Percentiles rank a stretch among this genome's conserved stretches.
Evolutionary conservation across 1,139 yeast species (phyloP).

Genomic region (Blastobotrys persicus): DNA sequence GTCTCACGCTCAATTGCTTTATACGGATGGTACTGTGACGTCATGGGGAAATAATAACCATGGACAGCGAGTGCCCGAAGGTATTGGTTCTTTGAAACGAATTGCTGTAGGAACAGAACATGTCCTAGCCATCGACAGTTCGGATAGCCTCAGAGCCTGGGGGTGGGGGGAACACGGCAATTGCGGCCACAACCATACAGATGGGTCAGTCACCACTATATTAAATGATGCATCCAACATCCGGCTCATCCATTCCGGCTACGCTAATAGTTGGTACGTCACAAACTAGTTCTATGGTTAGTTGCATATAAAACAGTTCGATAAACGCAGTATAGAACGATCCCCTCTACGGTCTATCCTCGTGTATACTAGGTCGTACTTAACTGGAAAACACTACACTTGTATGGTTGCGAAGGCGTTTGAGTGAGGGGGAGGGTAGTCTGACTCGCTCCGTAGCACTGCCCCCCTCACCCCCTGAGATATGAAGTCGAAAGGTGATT

Average conservation of each 20-base stretch:
- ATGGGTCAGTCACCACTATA: slow-evolving; percentile 32
- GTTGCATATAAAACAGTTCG: no score
- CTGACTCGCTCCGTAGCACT: no score
- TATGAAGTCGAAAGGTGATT: not conserved
- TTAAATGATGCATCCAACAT: slow-evolving; percentile 35
- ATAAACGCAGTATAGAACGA: no score
- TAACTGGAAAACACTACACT: no score
- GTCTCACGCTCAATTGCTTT: slow-evolving; percentile 65
- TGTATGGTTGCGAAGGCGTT: no score
- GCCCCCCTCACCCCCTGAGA: no score
- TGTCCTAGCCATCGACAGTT: slow-evolving; percentile 49
- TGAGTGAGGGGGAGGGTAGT: no score
- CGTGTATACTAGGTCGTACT: no score
- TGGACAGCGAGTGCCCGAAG: slow-evolving; percentile 51
- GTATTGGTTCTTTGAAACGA: slow-evolving; percentile 11
- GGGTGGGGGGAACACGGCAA: slow-evolving; percentile 99
- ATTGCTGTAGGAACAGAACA: slow-evolving; percentile 82
- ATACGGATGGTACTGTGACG: slow-evolving; percentile 30
- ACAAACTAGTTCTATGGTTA: no score
- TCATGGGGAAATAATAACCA: slow-evolving; percentile 77
- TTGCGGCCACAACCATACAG: slow-evolving; percentile 54
- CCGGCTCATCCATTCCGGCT: slow-evolving; percentile 45
- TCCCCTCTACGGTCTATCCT: no score
- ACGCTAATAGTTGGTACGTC: slow-evolving; percentile 45
- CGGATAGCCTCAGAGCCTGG: slow-evolving; percentile 60